Conservation (phyloP, 1,139 yeast genomes). For the Yamadazyma diospyri region DNA sequence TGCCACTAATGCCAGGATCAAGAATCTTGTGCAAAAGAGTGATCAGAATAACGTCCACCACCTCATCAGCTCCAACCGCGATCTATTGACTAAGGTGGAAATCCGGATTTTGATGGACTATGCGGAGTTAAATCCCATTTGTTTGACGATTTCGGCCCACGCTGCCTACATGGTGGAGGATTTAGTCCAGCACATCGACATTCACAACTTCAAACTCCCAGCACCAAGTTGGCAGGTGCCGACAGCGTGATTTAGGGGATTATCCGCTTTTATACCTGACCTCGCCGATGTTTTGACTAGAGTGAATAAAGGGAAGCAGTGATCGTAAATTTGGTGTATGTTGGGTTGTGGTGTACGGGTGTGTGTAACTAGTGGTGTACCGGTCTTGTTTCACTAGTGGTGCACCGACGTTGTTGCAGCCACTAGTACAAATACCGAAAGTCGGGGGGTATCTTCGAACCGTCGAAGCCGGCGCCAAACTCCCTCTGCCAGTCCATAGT, state of each 20-base stretch:
- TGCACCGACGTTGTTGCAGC: too few species aligned
- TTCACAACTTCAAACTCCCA: neutral
- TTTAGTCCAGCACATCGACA: neutral
- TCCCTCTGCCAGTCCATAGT: conserved; percentile 52
- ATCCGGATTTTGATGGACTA: neutral
- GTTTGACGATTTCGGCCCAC: neutral
- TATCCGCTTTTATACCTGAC: too few species aligned
- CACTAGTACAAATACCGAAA: conserved; percentile 41
- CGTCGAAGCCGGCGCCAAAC: conserved; percentile 47
- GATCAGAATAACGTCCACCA: neutral
- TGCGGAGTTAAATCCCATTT: conserved; percentile 1
- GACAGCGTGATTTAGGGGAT: too few species aligned
- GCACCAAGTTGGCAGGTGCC: neutral
- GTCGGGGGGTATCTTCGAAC: conserved; percentile 38
- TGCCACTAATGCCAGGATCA: neutral
- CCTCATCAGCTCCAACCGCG: neutral
- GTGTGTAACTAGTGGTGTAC: too few species aligned
- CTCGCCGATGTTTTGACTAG: too few species aligned
- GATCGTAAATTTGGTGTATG: too few species aligned
- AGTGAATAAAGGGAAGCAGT: too few species aligned
- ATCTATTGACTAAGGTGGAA: conserved; percentile 1
- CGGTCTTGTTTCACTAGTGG: too few species aligned
- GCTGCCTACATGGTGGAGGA: neutral
- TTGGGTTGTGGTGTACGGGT: neutral
- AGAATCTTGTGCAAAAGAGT: conserved; percentile 1